These are phyloP conservation scores for Caryopteris hybrid DNA, from an alignment of 305 asterid species.

Conservation along the genomic window DNA sequence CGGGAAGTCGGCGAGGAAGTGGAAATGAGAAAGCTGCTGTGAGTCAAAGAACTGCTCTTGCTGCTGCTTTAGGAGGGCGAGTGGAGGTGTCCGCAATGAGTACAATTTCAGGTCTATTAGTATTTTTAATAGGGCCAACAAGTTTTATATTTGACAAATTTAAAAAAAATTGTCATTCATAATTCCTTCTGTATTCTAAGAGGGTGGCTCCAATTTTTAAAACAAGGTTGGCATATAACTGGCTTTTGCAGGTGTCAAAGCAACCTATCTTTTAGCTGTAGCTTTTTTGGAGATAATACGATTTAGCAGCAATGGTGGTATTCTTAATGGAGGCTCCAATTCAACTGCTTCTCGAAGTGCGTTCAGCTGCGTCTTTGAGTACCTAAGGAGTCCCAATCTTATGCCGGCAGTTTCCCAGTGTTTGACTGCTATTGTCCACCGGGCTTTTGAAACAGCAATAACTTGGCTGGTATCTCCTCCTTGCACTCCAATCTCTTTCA, in stretches of 20 bases:
- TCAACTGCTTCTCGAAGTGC: conserved; percentile 87
- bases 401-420: conserved; percentile 95
- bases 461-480: conserved; percentile 81
- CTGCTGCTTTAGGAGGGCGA: conserved; percentile 97
- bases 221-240: conserved; percentile 16
- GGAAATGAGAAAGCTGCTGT: conserved; percentile 98
- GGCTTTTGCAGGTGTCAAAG: conserved; percentile 86
- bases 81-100: conserved; percentile 89
- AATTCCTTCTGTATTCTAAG: conserved; percentile 19
- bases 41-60: conserved; percentile 90
- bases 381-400: conserved; percentile 91
- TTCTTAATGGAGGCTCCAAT: conserved; percentile 76
- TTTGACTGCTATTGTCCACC: conserved; percentile 91
- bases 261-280: conserved; percentile 98
- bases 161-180: not conserved
- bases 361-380: conserved; percentile 94
- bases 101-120: conserved; percentile 75
- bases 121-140: conserved; percentile 7
- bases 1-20: conserved; percentile 90
- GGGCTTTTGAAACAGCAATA: conserved; percentile 84
- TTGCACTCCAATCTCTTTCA: conserved; percentile 5
- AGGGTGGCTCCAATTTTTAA: conserved; percentile 14
- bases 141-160: conserved; percentile 19
- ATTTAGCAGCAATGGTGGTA: conserved; percentile 98
- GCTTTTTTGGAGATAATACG: conserved; percentile 93